phyloP scores from a whole-genome alignment of 1,284 basidiomycete genomes.

The Limonomyces culmigenus region DNA sequence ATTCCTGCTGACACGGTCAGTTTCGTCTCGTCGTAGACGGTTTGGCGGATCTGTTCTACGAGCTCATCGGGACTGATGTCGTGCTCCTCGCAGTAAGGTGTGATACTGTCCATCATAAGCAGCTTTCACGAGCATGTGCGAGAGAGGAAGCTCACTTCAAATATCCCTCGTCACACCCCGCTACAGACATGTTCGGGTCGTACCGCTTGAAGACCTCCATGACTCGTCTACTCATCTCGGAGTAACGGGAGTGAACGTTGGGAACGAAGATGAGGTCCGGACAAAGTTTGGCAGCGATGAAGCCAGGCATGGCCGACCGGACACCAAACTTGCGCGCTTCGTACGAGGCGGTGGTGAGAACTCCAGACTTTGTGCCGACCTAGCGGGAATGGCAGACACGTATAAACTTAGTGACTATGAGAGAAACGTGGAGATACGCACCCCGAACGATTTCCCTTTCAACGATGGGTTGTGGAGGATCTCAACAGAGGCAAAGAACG shows the following conservation, averaged over 20 bases:
- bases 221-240: constrained; percentile 50
- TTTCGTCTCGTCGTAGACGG: constrained; percentile 59
- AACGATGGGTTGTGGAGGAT: constrained; percentile 67
- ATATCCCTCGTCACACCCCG: constrained; percentile 82
- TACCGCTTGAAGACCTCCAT: constrained; percentile 62
- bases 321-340: constrained; percentile 82
- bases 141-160: constrained; percentile 42
- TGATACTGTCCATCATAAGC: constrained; percentile 34
- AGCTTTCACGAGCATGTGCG: constrained; percentile 2
- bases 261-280: constrained; percentile 74
- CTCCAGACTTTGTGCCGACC: constrained; percentile 65
- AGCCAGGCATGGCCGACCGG: constrained; percentile 79
- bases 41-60: constrained; percentile 59
- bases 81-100: constrained; percentile 56
- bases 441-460: constrained; percentile 76
- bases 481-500: constrained; percentile 62
- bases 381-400: constrained; percentile 11
- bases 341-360: constrained; percentile 79
- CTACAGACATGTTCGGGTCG: constrained; percentile 66
- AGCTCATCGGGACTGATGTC: constrained; percentile 53
- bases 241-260: constrained; percentile 49
- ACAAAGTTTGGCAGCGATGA: constrained; percentile 87
- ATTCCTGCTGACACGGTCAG: constrained; percentile 91
- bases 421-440: constrained; percentile 19
- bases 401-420: neutral